Evolutionary conservation across 2,329 filamentous ascomycete species (phyloP), one percentile per base, ranked within the genome.

Genomic region (Cordyceps tenuipes): DNA sequence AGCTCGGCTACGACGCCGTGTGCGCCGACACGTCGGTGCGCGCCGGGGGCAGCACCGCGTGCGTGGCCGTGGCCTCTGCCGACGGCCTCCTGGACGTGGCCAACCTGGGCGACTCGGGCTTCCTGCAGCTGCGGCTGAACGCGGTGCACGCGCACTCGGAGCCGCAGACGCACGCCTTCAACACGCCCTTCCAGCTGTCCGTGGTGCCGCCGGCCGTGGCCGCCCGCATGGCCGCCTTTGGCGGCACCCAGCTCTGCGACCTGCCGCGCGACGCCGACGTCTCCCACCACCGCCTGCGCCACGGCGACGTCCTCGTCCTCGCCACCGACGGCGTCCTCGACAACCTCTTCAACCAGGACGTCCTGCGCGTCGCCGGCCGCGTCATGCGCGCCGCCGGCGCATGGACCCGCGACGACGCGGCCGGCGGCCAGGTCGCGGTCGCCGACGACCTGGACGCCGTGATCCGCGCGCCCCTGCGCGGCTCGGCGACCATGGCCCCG

Each of bases 291-390:
- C 74, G 78, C 47, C 82, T 97, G 59, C 86, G 88, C 64, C 91
- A 97, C 72, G 94, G 94, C 21, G 94, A 99, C 70, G 88, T 99
- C 1, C 78, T 97, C n/a, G 76, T 99, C 19, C 89, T 99, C 66
- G 94, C 91, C 1, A 96, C 91, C 0, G 94, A 99, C 72, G 94
- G 94, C 4, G 88, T 97, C 5, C 94, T 94, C 82, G 94, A 99
- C 72, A 99, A 99, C 67, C 79, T 99, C 36, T 94, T 90, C 69
- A 89, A 91, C 68, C 89, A 96, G 69, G 91, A 99, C 65, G 87
- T 95, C 34, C 80, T 99, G 13, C 84, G 86, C 62, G 85, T 95
- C 57, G 86, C 93, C 29, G 93, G 87, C 65, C 80, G 82, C 53
- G 79, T 86, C 31, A 96, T 99, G 91, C 79, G 85, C 39, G 77